Conservation (phyloP, 1,139 yeast genomes). For the Debaryomyces psychrophilus region DNA sequence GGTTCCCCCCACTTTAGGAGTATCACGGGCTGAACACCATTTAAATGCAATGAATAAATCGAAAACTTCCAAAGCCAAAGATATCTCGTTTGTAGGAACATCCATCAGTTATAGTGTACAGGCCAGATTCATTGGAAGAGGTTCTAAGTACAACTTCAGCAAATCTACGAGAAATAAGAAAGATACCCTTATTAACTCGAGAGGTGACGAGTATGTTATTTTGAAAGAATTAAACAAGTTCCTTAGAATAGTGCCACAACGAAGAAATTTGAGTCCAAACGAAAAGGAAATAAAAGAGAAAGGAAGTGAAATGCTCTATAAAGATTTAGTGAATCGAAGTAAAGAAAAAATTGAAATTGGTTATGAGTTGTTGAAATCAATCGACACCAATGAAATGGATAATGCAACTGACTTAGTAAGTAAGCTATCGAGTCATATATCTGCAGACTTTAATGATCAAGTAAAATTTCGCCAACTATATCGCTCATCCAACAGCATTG, state of each 20-base stretch:
- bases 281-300: constrained; percentile 21
- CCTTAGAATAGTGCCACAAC: constrained; percentile 32
- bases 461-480: constrained; percentile 4
- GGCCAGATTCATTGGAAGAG: constrained; percentile 47
- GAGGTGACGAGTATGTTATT: constrained; percentile 48
- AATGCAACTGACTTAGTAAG: constrained; percentile 19
- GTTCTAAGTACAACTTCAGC: constrained; percentile 30
- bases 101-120: constrained; percentile 40
- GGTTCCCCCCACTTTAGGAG: constrained; percentile 45
- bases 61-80: constrained; percentile 21
- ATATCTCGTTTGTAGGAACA: constrained; percentile 31
- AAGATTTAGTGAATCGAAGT: constrained; percentile 31
- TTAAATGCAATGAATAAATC: constrained; percentile 11
- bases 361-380: constrained; percentile 22
- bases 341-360: constrained; percentile 34
- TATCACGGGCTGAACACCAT: constrained; percentile 22
- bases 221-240: constrained; percentile 34
- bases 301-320: constrained; percentile 27
- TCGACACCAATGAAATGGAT: constrained; percentile 19
- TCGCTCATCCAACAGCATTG: neutral
- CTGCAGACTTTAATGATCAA: no score
- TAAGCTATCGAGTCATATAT: constrained; percentile 15
- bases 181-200: constrained; percentile 36
- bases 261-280: constrained; percentile 11
- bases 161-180: constrained; percentile 18